Base-by-base conservation (phyloP, 2,329 filamentous ascomycete species). In the Cyanodermella asteris region DNA sequence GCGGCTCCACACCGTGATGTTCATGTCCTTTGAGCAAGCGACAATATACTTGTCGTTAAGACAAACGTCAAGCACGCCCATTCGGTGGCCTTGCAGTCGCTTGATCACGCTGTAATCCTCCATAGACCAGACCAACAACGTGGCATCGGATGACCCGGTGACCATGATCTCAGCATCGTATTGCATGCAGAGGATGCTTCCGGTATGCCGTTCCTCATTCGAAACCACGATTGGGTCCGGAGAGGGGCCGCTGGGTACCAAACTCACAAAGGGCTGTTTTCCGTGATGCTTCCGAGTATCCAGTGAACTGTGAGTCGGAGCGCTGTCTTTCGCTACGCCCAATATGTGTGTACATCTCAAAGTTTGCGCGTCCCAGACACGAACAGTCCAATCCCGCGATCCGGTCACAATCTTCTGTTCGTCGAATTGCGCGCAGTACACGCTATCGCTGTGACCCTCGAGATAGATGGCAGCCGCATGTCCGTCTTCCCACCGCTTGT, bases 341-440 rank as follows among this genome's bases (percentile, higher is more conserved):
- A 97, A 84, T 23, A 94, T 66, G 31, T 84, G 71, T 26, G 69
- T 61, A 46, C 87, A 97, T 36, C 76, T 61, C 43, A 80, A 74
- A 7, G 77, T 91, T 38, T 76, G 72, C 55, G 91, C 75, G 47
- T 94, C 80, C 87, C 87, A 97, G 16, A 97, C 68, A 25, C 87
- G 75, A 37, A 97, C 87, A 0, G 87, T 94, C 44, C 78, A 77
- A 50, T 97, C 87, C 33, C 87, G 72, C 7, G 84, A 93, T 15
- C 87, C 87, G 3, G 87, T 94, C 36, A 97, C 82, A 42, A 94
- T 91, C 50, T 94, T 97, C 43, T 75, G 61, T 72, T 94, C 84
- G 46, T 97, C 87, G 45, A 94, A 97, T 44, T 97, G 87, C 28
- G 91, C 66, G 48, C 87, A 97, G 52, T 97, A 97, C 29, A 97